Conservation (phyloP, 2,329 filamentous ascomycete species). For the Furcasterigmium sp. region DNA sequence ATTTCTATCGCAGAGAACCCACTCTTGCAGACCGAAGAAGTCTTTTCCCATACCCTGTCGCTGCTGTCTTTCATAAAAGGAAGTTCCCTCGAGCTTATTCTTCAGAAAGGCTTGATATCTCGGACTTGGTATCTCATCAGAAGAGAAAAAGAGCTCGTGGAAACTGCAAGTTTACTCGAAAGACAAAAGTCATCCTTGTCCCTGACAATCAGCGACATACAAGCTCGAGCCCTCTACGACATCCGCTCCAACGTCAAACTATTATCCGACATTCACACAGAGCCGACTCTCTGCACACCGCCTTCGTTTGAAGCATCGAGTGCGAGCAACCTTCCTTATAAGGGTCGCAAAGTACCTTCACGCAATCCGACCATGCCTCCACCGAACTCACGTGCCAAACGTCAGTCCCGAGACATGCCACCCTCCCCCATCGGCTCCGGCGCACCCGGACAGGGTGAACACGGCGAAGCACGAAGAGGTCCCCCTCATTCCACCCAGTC, state of each 20-base stretch:
- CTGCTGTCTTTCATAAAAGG: conserved; percentile 11
- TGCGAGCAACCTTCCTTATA: no score
- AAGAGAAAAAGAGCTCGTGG: conserved; percentile 11
- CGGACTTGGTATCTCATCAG: conserved; percentile 1
- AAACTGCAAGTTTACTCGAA: conserved; percentile 12
- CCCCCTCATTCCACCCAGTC: no score
- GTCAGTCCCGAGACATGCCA: no score
- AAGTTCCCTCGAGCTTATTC: conserved; percentile 5
- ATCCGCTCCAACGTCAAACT: not conserved
- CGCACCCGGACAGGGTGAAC: no score
- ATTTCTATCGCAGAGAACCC: conserved; percentile 14
- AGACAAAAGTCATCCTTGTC: conserved; percentile 12
- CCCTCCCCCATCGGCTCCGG: no score
- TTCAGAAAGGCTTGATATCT: not conserved
- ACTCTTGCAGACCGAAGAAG: conserved; percentile 15
- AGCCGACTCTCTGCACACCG: not conserved
- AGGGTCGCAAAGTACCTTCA: no score
- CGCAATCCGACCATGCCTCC: no score
- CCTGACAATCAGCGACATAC: conserved; percentile 10
- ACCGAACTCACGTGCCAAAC: no score
- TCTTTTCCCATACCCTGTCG: conserved; percentile 9
- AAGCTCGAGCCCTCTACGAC: conserved; percentile 17
- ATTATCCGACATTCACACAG: not conserved
- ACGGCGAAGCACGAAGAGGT: no score
- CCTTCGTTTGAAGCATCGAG: no score